Conservation (phyloP, 1,284 basidiomycete species). For the Fomitopsis schrenkii region DNA sequence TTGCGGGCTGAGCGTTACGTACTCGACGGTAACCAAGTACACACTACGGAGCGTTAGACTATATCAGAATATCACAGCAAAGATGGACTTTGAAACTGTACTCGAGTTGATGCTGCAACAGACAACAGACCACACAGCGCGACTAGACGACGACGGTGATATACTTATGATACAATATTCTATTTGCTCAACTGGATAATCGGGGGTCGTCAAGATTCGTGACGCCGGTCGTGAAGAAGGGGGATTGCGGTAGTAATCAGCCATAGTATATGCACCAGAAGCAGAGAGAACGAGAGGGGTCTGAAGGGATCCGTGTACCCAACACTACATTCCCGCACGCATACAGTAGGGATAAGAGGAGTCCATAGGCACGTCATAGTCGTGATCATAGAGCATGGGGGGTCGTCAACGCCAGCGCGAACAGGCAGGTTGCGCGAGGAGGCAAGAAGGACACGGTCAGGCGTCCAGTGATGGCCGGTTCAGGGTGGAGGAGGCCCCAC, state of each 20-base stretch:
- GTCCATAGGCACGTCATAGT: slow-evolving; percentile 1
- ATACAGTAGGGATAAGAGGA: not conserved
- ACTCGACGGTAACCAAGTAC: not conserved
- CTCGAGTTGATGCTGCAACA: not conserved
- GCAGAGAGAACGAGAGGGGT: not conserved
- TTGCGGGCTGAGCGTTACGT: not conserved
- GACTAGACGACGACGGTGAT: slow-evolving; percentile 2
- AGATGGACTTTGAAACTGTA: not conserved
- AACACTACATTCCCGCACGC: not conserved
- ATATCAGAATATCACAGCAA: no score
- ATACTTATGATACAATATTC: slow-evolving; percentile 8
- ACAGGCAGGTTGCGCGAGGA: not conserved
- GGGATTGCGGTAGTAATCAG: not conserved
- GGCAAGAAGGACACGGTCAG: not conserved
- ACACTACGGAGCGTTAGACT: no score
- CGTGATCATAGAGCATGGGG: slow-evolving; percentile 1
- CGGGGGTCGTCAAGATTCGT: not conserved
- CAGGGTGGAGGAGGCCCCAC: not conserved
- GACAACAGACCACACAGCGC: not conserved
- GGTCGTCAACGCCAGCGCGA: not conserved
- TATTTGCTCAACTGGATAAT: not conserved
- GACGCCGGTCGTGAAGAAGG: not conserved
- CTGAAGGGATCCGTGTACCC: not conserved
- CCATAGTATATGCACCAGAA: slow-evolving; percentile 4
- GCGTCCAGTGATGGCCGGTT: not conserved